phyloP scores from a whole-genome alignment of 2,329 filamentous ascomycete species.

The Ceratocystis alfenasii region DNA sequence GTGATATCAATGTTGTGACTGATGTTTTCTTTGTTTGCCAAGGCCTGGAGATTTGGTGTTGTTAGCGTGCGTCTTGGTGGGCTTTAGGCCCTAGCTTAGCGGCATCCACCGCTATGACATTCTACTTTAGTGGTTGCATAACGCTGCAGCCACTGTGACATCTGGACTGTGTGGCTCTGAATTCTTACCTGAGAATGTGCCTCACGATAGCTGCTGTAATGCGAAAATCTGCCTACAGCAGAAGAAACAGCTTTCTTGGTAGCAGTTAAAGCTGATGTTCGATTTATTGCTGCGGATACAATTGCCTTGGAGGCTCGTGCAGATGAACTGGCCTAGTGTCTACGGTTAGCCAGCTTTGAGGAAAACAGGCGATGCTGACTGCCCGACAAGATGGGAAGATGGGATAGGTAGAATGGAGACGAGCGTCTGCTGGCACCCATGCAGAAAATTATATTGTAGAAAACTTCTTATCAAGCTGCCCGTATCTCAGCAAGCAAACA shows the following conservation, averaged over 20 bases:
- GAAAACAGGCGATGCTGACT: neutral
- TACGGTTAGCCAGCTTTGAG: neutral
- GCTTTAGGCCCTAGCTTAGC: constrained; percentile 8
- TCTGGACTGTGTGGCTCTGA: neutral
- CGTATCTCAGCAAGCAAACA: neutral
- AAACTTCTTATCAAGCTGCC: neutral
- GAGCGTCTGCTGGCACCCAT: no score
- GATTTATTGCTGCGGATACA: neutral
- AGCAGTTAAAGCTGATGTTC: neutral
- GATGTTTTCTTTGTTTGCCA: neutral
- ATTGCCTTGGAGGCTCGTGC: neutral
- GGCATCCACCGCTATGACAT: neutral
- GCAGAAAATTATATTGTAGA: no score
- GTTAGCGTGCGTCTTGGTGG: neutral
- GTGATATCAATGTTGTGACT: neutral
- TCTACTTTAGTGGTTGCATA: neutral
- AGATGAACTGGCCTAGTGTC: neutral
- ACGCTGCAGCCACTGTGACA: neutral
- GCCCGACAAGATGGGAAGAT: no score
- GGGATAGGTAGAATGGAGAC: no score
- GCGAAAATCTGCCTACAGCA: neutral
- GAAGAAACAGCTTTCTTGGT: neutral
- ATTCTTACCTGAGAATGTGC: neutral
- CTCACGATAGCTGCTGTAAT: neutral
- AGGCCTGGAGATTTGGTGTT: neutral